Evolutionary conservation across 352 stramenopile genomes (phyloP), one percentile per base, ranked within the genome.

Genomic region (Pythium pyrilobum): DNA sequence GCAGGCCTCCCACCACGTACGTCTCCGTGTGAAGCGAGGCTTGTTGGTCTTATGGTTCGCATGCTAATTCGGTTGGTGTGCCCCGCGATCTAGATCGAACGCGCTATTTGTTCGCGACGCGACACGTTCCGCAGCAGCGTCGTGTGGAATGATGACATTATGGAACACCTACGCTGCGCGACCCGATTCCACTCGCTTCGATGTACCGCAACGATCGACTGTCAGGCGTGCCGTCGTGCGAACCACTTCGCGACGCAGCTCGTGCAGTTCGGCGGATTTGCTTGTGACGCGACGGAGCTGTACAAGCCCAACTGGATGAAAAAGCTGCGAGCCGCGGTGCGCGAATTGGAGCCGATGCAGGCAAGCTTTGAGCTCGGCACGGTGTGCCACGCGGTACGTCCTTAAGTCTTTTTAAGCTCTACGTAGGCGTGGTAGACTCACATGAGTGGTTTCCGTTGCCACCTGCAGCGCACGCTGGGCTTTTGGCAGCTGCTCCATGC

Each of bases 401-500:
- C n/a, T 43, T 47, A 27, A 29, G 33, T 44, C 12, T 2, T 21
- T 32, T 36, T 23, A 21, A 32, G 20, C 23, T 28, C 4, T 27
- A 25, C 4, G 33, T 13, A 33, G 21, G 25, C 12, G 12, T 43
- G 36, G 21, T 47, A 23, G 15, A n/a, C 12, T 61, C 10, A 40
- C 54, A 16, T 42, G 18, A 21, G n/a, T 46, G 40, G 16, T 47
- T 37, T 37, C 13, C 13, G 18, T 4, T 11, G 20, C 37, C 20
- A 24, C 24, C 5, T 15, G 42, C 21, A 93, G 83, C 75, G 83
- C 21, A 86, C 75, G 5, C 56, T 92, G 27, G 70, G 67, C 4
- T 94, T 83, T 53, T 94, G 83, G 83, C 74, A 90, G 37, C 36
- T 94, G 27, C 67, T 89, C 7, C 83, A 94, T 28, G 77, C 83